A percentile compares a stretch with the other conserved stretches of the same genome.
Conservation (phyloP, 805 yeast genomes). For the Tetrapisispora namnaoensis region DNA sequence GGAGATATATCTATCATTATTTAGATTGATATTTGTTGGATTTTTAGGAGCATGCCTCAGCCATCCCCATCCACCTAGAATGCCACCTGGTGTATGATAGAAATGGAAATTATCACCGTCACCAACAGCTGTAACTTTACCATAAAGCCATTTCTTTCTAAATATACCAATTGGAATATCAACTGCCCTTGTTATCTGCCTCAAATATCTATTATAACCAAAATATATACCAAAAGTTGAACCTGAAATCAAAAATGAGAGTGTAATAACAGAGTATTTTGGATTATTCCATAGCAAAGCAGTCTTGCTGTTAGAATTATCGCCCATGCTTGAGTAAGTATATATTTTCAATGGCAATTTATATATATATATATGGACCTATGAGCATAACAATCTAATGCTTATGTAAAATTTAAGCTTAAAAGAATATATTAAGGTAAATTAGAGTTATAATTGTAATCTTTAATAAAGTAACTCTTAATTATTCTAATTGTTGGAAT, state of each 20-base stretch:
- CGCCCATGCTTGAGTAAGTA: background rate
- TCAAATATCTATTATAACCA: conserved; percentile 38
- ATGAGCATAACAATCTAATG: too few species aligned
- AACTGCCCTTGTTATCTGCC: conserved; percentile 39
- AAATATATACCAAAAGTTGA: conserved; percentile 34
- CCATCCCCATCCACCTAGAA: conserved; percentile 90
- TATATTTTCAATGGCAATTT: background rate
- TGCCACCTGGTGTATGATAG: conserved; percentile 90
- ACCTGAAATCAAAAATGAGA: conserved; percentile 30
- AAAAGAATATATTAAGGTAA: too few species aligned
- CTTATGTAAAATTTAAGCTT: too few species aligned
- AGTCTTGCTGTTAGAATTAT: background rate
- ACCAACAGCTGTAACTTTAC: conserved; percentile 82
- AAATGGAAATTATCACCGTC: conserved; percentile 94
- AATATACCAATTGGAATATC: conserved; percentile 42
- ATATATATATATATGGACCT: too few species aligned
- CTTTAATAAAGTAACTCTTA: too few species aligned
- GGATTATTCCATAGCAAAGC: background rate
- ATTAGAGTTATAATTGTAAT: too few species aligned
- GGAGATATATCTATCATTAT: background rate
- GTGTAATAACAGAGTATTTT: conserved; percentile 9
- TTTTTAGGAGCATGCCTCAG: conserved; percentile 53
- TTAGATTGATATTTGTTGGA: conserved; percentile 8
- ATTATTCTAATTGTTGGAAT: too few species aligned
- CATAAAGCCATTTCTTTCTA: conserved; percentile 41